Evolutionary conservation across 805 yeast species (phyloP), one percentile per base, ranked within the genome.

Genomic region (Saturnispora hagleri): DNA sequence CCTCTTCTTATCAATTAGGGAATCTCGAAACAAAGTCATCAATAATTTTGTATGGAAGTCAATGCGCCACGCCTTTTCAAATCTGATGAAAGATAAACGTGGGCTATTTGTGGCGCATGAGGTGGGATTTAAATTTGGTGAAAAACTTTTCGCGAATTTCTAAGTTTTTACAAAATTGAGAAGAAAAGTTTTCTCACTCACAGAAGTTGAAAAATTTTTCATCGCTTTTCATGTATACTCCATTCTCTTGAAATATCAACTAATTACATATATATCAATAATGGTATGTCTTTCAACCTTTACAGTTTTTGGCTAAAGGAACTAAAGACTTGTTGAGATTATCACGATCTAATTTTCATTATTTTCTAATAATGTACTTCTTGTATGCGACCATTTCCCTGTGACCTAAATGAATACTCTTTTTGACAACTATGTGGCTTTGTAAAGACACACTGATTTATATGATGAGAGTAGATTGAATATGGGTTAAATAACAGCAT

Each of bases 291-390:
- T 35, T 24, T 22, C 20, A 38, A 10, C 34, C 34, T 38, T 34
- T 41, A 28, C 24, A 38, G 18, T 34, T 18, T 18, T 22, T 51
- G 61, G 68, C 68, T 64, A 60, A 62, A 59, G 68, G 68, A 64
- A 59, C 61, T 57, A 62, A 62, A 60, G 63, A 59, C 64, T 61
- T 58, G 62, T 57, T 57, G 53, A 46, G 51, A 53, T 53, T 48
- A 43, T 43, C 50, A 35, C 46, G 55, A 41, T 53, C 52, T 47
- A 38, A 9, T 18, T 47, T 24, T 48, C 48, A 31, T 44, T 47
- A 40, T 33, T 34, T 24, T 38, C 12, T 38, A 17, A 38, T 31
- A 31, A 17, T 41, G n/a, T 41, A 31, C 38, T 31, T 31, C 20
- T 33, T 18, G 35, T 44, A 41, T 41, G 44, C 44, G 27, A 24